Evolutionary conservation across 139 green algal species (phyloP).

Genomic region (Mesotaenium endlicherianum): DNA sequence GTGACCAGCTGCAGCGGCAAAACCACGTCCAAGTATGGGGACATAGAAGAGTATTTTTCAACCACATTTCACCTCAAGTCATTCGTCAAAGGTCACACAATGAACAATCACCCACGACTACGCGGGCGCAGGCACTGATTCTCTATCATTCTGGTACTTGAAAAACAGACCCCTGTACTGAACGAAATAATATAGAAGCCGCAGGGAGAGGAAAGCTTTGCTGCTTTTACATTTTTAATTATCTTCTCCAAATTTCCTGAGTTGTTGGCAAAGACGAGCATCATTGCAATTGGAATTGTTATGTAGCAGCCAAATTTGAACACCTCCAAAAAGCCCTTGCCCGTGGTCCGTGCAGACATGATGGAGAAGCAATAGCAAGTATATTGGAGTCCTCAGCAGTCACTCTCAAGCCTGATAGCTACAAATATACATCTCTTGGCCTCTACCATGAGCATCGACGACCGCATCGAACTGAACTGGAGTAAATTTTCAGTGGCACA

Average conservation of each 20-base stretch:
- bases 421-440: too few species aligned
- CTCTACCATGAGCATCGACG: too few species aligned
- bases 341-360: not conserved
- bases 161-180: not conserved
- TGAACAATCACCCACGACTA: too few species aligned
- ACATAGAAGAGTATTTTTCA: too few species aligned
- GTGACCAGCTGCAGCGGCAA: too few species aligned
- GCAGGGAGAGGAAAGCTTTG: not conserved
- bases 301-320: constrained; percentile 56
- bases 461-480: too few species aligned
- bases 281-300: constrained; percentile 48
- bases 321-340: constrained; percentile 40
- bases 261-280: constrained; percentile 48
- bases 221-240: constrained; percentile 49
- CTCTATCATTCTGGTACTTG: not conserved
- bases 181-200: not conserved
- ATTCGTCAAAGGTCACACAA: too few species aligned
- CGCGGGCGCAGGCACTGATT: not conserved
- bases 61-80: too few species aligned
- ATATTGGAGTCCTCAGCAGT: too few species aligned
- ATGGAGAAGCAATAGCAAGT: not conserved
- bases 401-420: too few species aligned
- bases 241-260: constrained; percentile 51
- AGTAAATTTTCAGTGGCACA: too few species aligned
- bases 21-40: too few species aligned